phyloP scores from a whole-genome alignment of 768 basidiomycete species.

The Russula sp. region DNA sequence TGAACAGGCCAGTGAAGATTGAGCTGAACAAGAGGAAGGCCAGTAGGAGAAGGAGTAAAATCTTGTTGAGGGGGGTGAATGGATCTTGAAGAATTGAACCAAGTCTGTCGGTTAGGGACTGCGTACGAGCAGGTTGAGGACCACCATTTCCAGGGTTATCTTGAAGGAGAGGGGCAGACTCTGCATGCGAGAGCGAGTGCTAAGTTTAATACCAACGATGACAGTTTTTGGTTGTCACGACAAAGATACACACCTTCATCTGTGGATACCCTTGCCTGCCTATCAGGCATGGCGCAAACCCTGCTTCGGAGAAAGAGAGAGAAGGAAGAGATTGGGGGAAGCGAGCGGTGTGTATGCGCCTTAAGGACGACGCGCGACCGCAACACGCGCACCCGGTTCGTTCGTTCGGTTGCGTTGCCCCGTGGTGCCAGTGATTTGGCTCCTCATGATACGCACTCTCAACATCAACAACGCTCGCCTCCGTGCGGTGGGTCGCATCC shows the following conservation, averaged over 20 bases:
- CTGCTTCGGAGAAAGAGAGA: background rate
- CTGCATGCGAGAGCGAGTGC: conserved; percentile 30
- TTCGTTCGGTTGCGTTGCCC: background rate
- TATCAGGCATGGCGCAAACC: conserved; percentile 16
- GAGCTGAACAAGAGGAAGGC: conserved; percentile 75
- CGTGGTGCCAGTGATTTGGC: background rate
- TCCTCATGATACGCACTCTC: conserved; percentile 11
- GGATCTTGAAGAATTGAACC: conserved; percentile 62
- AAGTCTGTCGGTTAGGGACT: conserved; percentile 41
- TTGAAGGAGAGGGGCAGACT: conserved; percentile 57
- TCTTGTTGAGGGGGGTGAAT: conserved; percentile 75
- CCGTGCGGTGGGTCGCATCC: conserved; percentile 2
- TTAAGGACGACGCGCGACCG: background rate
- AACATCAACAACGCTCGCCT: background rate
- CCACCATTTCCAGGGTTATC: conserved; percentile 39
- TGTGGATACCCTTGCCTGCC: conserved; percentile 21
- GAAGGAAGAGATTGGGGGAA: background rate
- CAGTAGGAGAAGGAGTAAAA: conserved; percentile 68
- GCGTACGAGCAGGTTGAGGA: conserved; percentile 24
- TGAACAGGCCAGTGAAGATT: conserved; percentile 89
- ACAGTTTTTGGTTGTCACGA: background rate
- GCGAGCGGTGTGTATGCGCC: background rate
- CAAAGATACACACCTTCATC: conserved; percentile 18
- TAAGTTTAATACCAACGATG: background rate
- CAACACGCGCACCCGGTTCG: background rate